phyloP scores from a whole-genome alignment of 495 filamentous ascomycete species.

The Hypoxylon fragiforme region DNA sequence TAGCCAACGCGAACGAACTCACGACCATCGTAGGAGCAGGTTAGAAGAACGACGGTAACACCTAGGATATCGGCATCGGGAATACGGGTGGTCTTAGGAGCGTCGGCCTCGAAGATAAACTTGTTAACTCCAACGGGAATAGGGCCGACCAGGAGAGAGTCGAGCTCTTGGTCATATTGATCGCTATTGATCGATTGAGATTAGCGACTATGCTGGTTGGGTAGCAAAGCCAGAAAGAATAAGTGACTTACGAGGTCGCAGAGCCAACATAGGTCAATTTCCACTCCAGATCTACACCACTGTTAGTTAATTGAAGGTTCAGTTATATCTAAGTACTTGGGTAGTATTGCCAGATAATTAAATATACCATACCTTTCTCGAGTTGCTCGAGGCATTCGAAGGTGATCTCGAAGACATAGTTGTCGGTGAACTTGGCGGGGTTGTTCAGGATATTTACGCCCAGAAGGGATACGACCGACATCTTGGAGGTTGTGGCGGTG shows the following conservation, averaged over 20 bases:
- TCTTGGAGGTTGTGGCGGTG: slow-evolving; percentile 51
- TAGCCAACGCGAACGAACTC: slow-evolving; percentile 99
- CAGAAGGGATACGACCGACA: slow-evolving; percentile 96
- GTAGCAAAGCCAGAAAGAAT: not conserved
- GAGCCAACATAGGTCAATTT: slow-evolving; percentile 98
- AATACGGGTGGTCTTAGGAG: slow-evolving; percentile 85
- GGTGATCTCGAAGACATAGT: slow-evolving; percentile 96
- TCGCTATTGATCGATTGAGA: slow-evolving; percentile 59
- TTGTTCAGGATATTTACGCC: slow-evolving; percentile 96
- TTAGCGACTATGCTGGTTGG: not conserved
- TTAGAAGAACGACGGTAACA: slow-evolving; percentile 94
- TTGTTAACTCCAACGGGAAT: slow-evolving; percentile 98
- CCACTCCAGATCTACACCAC: slow-evolving; percentile 88
- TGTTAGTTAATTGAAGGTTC: slow-evolving; percentile 2
- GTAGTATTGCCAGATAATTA: not conserved
- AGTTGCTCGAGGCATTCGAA: slow-evolving; percentile 93
- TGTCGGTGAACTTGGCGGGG: slow-evolving; percentile 83
- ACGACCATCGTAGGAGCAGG: slow-evolving; percentile 91
- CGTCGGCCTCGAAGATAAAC: slow-evolving; percentile 95
- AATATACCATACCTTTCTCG: slow-evolving; percentile 70
- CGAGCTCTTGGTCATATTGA: slow-evolving; percentile 97
- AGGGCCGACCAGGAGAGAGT: slow-evolving; percentile 92
- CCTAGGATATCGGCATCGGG: slow-evolving; percentile 93
- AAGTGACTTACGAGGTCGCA: slow-evolving; percentile 78
- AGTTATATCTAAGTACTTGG: not conserved